A percentile compares a stretch with the other conserved stretches of the same genome.
Evolutionary conservation across 495 filamentous ascomycete species (phyloP).

Genomic region (Penicillium bialowiezense): DNA sequence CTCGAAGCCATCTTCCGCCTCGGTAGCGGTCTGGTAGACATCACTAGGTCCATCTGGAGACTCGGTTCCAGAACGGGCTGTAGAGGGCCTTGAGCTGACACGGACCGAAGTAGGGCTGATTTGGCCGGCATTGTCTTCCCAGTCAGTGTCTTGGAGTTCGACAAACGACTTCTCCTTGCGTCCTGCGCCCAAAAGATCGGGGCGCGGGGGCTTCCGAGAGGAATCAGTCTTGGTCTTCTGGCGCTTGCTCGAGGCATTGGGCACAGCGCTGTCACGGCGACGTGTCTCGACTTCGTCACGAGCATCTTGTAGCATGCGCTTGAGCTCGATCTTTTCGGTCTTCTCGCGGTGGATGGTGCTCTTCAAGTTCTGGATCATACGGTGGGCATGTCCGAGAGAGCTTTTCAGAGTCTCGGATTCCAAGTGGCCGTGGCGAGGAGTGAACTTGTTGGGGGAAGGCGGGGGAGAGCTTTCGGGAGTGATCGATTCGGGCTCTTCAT

Average conservation of each 20-base stretch:
- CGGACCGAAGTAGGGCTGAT: slow-evolving; percentile 44
- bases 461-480: slow-evolving; percentile 91
- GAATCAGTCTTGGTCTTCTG: slow-evolving; percentile 68
- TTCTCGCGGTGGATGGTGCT: slow-evolving; percentile 95
- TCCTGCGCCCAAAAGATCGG: slow-evolving; percentile 74
- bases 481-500: slow-evolving; percentile 60
- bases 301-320: slow-evolving; percentile 92
- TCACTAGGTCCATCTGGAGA: slow-evolving; percentile 53
- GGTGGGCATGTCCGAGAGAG: slow-evolving; percentile 88
- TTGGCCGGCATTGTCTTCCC: slow-evolving; percentile 74
- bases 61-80: slow-evolving; percentile 17
- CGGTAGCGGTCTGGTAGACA: slow-evolving; percentile 81
- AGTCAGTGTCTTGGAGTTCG: slow-evolving; percentile 71
- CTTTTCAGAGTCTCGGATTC: slow-evolving; percentile 94
- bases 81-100: slow-evolving; percentile 16
- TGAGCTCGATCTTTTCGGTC: slow-evolving; percentile 94
- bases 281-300: slow-evolving; percentile 86
- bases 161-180: slow-evolving; percentile 74
- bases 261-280: slow-evolving; percentile 55
- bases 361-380: slow-evolving; percentile 93
- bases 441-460: slow-evolving; percentile 83
- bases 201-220: slow-evolving; percentile 70
- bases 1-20: slow-evolving; percentile 83
- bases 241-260: slow-evolving; percentile 54
- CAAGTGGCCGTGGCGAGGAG: slow-evolving; percentile 81